These are phyloP conservation scores for Bipolaris sorokiniana DNA, from an alignment of 2,329 filamentous ascomycete species.

Conservation along the genomic window DNA sequence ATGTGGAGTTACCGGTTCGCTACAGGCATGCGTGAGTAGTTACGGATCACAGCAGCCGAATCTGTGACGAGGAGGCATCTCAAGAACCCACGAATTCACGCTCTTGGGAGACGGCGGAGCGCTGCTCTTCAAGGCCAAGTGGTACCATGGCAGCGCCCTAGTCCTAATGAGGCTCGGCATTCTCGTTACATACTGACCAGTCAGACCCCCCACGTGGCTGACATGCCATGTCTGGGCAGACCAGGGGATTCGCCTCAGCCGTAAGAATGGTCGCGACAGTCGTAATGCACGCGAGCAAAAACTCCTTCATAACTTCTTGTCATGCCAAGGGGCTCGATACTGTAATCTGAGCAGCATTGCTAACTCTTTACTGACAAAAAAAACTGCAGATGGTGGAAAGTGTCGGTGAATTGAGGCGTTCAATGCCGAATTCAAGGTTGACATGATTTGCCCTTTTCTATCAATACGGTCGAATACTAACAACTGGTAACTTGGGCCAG, in stretches of 20 bases:
- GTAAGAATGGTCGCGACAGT: constrained; percentile 14
- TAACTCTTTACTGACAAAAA: neutral
- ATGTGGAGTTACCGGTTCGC: constrained; percentile 28
- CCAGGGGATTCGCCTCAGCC: constrained; percentile 13
- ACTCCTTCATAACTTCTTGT: neutral
- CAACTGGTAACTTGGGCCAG: too few species aligned
- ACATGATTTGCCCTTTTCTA: too few species aligned
- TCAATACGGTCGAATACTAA: too few species aligned
- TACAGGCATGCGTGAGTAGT: constrained; percentile 23
- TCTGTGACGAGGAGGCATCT: constrained; percentile 32
- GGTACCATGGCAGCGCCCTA: constrained; percentile 25
- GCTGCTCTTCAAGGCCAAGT: constrained; percentile 28
- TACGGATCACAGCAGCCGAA: constrained; percentile 26
- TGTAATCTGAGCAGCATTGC: neutral
- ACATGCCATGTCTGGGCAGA: constrained; percentile 12
- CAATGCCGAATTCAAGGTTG: neutral
- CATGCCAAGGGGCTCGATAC: too few species aligned
- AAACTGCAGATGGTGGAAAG: neutral
- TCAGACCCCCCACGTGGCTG: constrained; percentile 19
- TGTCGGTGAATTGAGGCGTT: neutral
- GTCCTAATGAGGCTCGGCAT: constrained; percentile 25
- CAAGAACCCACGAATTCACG: constrained; percentile 22
- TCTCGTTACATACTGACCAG: constrained; percentile 24
- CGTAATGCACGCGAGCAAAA: constrained; percentile 5
- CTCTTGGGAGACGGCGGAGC: constrained; percentile 25